phyloP scores from a whole-genome alignment of 352 stramenopile genomes.

The Globisporangium viniferum region DNA sequence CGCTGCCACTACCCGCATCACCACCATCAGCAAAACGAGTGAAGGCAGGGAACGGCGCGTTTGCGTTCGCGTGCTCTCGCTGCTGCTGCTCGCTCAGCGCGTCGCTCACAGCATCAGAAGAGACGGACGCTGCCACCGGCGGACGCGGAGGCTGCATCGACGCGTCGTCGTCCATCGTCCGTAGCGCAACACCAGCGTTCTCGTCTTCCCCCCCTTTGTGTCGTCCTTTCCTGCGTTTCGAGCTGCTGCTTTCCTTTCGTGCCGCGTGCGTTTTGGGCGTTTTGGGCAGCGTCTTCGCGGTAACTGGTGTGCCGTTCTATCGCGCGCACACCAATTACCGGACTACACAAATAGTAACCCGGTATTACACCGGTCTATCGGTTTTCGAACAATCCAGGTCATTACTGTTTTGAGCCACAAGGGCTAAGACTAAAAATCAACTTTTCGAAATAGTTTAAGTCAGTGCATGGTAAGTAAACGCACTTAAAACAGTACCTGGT shows the following conservation, averaged over 20 bases:
- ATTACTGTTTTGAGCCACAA: too few relatives aligned
- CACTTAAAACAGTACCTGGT: too few relatives aligned
- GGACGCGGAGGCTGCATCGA: background rate
- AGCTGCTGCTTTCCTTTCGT: background rate
- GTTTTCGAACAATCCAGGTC: too few relatives aligned
- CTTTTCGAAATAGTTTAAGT: too few relatives aligned
- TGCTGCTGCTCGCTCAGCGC: background rate
- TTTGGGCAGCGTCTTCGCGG: background rate
- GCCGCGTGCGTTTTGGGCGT: background rate
- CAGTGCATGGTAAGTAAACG: too few relatives aligned
- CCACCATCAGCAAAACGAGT: background rate
- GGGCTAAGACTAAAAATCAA: too few relatives aligned
- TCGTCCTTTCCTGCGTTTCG: slow-evolving; percentile 1
- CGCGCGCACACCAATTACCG: too few relatives aligned
- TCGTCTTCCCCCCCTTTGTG: slow-evolving; percentile 1
- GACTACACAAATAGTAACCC: too few relatives aligned
- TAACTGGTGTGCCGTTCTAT: too few relatives aligned
- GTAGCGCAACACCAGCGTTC: background rate
- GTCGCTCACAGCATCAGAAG: background rate
- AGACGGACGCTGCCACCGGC: background rate
- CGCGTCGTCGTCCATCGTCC: slow-evolving; percentile 10
- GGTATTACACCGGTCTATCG: too few relatives aligned
- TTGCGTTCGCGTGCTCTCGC: background rate
- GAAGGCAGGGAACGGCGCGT: background rate
- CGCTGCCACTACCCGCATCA: background rate